Evolutionary conservation across 1,139 yeast species (phyloP).

Genomic region (Taphrina betulina): DNA sequence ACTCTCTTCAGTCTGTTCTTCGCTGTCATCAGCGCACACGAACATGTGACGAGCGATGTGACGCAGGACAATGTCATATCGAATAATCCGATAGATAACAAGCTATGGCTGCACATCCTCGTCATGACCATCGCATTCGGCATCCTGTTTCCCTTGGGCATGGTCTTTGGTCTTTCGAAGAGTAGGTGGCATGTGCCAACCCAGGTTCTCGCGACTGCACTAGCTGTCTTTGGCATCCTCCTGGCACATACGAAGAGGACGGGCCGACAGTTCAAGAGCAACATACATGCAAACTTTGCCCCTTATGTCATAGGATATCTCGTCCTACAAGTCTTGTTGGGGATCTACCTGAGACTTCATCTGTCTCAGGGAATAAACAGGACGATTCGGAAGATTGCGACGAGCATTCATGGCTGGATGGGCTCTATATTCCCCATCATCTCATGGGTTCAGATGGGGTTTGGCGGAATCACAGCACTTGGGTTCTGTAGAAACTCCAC

Average conservation of each 20-base stretch:
- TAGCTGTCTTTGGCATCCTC: constrained; percentile 46
- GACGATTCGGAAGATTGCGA: constrained; percentile 42
- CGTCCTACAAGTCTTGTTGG: constrained; percentile 43
- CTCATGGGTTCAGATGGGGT: constrained; percentile 64
- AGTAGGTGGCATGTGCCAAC: constrained; percentile 47
- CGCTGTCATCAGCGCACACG: constrained; percentile 34
- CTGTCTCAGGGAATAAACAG: constrained; percentile 37
- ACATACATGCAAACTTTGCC: constrained; percentile 45
- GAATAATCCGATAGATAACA: constrained; percentile 38
- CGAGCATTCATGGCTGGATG: constrained; percentile 43
- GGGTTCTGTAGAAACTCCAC: constrained; percentile 64
- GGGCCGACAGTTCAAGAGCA: constrained; percentile 45
- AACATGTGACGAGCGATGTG: constrained; percentile 39
- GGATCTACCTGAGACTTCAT: constrained; percentile 45
- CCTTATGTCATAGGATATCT: constrained; percentile 42
- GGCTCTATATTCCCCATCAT: constrained; percentile 49
- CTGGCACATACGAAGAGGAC: constrained; percentile 47
- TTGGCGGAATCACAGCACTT: constrained; percentile 79
- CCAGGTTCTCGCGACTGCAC: constrained; percentile 45
- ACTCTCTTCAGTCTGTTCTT: constrained; percentile 8
- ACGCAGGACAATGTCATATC: constrained; percentile 39
- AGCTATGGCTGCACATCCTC: constrained; percentile 46
- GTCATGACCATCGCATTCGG: constrained; percentile 48
- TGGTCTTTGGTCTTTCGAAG: constrained; percentile 47
- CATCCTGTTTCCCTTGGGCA: constrained; percentile 47